Evolutionary conservation across 2,329 filamentous ascomycete genomes (phyloP), one percentile per base, ranked within the genome.

Genomic region (Rhexocercosporidium sp.): DNA sequence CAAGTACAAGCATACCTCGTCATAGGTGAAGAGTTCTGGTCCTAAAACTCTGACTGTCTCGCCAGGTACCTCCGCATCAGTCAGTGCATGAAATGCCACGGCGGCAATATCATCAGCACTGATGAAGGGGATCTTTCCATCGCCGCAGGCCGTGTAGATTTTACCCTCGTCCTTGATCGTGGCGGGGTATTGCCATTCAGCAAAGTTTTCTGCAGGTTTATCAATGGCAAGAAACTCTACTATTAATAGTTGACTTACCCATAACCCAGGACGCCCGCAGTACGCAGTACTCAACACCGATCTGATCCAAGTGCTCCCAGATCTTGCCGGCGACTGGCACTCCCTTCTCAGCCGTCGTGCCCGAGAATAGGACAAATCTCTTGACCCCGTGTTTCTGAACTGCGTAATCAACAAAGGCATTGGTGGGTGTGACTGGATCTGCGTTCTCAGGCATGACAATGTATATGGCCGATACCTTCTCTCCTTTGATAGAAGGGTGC

Each of bases 211-310:
- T 73, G 31, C 12, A 51, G 34, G 8, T n/a, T 8, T n/a, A 51
- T 68, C 29, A 69, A 53, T 34, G n/a, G 3, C 34, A 37, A 47
- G 56, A 20, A n/a, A 59, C 56, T 31, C 31, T 39, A 1, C 3
- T 22, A 62, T 18, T 37, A 34, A 54, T 39, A 20, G n/a, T 29
- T 14, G 41, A 20, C 20, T 74, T 73, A 81, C 81, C 76, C 74
- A 81, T 81, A 66, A 85, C 83, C 81, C 82, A 85, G 25, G 79
- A 81, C 3, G 82, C 81, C 61, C 81, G 70, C 66, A 84, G 63
- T 4, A 82, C 78, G 14, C 75, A 77, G 77, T 80, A 84, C 60
- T 81, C 81, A 0, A 81, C 71, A 25, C 78, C 75, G 9, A 80
- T 76, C 70, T 80, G 75, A 7, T 74, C 67, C 47, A 84, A 72